Evolutionary conservation across 2,329 filamentous ascomycete genomes (phyloP), one percentile per base, ranked within the genome.

Genomic region (Cryphonectria carpinicola): DNA sequence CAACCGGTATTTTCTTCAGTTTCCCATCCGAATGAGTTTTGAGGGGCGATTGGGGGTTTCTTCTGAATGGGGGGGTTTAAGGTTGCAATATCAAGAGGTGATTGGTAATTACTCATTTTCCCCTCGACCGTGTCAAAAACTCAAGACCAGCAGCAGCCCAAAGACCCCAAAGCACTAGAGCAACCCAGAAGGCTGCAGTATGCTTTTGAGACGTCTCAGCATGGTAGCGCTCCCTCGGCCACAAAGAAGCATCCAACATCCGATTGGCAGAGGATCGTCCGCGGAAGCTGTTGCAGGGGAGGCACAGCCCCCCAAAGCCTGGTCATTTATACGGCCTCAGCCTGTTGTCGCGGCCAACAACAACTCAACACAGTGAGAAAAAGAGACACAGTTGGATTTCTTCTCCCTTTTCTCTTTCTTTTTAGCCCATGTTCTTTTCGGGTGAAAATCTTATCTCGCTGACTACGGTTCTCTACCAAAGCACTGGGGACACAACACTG

Each of bases 151-250:
- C 19, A 49, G 46, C 46, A 46, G 43, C 64, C 22, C 41, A 65
- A 19, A 64, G 35, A 19, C 6, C 62, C 25, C 37, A 22, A 35
- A 37, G 13, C 25, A 19, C 25, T 28, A 56, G 28, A 39, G 49
- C 46, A 14, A 11, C 19, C 46, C 49, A 39, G 28, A 52, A 62
- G 66, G 66, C 60, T 68, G 56, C 66, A 68, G 41, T 52, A 32
- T 28, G n/a, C 41, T 62, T 49, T 49, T 68, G 66, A 68, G 43
- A 68, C 66, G 66, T 68, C 66, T 68, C 66, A 68, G 32, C 35
- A 66, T 66, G 66, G 19, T 32, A n/a, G 41, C 39, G 39, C 25
- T 35, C 43, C 41, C 66, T 41, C 35, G 46, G 8, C 54, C 28
- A n/a, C 46, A 8, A 39, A 61, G 17, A 13, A 35, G 7, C 1